A percentile compares a stretch with the other conserved stretches of the same genome.
Conservation (phyloP, 768 basidiomycete species). For the Phanerodontia chrysosporium region DNA sequence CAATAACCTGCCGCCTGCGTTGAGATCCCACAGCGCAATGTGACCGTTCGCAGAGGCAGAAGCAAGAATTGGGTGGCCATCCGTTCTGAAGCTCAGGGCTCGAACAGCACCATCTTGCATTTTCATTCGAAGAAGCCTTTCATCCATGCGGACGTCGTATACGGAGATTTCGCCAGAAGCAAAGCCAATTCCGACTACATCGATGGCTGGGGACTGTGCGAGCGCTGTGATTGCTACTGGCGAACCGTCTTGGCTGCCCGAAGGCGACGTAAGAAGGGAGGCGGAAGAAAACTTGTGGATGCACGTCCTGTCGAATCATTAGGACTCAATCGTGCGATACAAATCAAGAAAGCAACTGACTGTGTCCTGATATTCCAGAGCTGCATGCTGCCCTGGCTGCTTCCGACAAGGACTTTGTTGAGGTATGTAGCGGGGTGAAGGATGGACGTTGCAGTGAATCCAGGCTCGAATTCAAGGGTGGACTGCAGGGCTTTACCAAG, state of each 20-base stretch:
- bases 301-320: slow-evolving; percentile 52
- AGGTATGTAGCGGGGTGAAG: slow-evolving; percentile 95
- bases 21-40: slow-evolving; percentile 91
- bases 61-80: slow-evolving; percentile 85
- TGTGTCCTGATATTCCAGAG: slow-evolving; percentile 91
- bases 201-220: slow-evolving; percentile 91
- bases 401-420: slow-evolving; percentile 89
- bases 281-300: slow-evolving; percentile 73
- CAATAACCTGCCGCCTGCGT: slow-evolving; percentile 72
- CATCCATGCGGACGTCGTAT: slow-evolving; percentile 88
- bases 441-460: slow-evolving; percentile 80
- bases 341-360: slow-evolving; percentile 38
- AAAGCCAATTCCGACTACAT: slow-evolving; percentile 92
- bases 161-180: slow-evolving; percentile 83
- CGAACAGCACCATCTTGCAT: slow-evolving; percentile 84
- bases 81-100: slow-evolving; percentile 81
- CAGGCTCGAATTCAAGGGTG: slow-evolving; percentile 73
- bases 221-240: slow-evolving; percentile 65
- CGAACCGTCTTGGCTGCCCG: slow-evolving; percentile 22
- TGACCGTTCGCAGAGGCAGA: slow-evolving; percentile 84
- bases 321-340: neutral
- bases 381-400: slow-evolving; percentile 76
- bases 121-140: slow-evolving; percentile 81
- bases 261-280: slow-evolving; percentile 38
- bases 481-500: slow-evolving; percentile 48